Conservation (phyloP, 2,329 filamentous ascomycete genomes). For the Diaporthe eres region DNA sequence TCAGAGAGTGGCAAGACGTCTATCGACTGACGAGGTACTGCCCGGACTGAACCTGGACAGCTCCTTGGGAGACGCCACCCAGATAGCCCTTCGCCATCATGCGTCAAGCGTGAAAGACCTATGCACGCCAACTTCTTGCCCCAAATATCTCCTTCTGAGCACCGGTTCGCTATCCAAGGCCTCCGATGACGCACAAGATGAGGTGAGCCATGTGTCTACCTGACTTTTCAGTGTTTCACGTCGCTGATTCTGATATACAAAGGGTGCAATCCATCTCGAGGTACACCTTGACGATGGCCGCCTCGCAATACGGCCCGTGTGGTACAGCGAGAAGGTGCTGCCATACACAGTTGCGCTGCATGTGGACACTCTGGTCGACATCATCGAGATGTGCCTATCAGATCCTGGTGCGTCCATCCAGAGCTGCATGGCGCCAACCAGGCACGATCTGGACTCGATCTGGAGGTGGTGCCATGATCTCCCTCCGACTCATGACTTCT, state of each 20-base stretch:
- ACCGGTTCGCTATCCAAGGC: constrained; percentile 39
- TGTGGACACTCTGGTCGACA: constrained; percentile 59
- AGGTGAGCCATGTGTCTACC: constrained; percentile 43
- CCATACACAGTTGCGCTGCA: constrained; percentile 59
- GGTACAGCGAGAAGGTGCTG: constrained; percentile 57
- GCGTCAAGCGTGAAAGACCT: neutral
- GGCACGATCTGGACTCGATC: constrained; percentile 51
- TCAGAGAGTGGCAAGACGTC: constrained; percentile 41
- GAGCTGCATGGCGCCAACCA: constrained; percentile 50
- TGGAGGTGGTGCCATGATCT: constrained; percentile 63
- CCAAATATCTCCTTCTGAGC: constrained; percentile 42
- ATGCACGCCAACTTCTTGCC: neutral
- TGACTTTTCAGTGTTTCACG: neutral
- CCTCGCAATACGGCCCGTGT: constrained; percentile 56
- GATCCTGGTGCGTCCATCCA: constrained; percentile 50
- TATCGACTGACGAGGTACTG: constrained; percentile 53
- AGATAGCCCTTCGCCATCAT: constrained; percentile 49
- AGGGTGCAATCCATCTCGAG: constrained; percentile 53
- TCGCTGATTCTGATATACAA: constrained; percentile 28
- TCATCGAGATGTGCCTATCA: constrained; percentile 52
- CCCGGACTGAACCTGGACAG: constrained; percentile 48
- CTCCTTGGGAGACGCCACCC: constrained; percentile 47
- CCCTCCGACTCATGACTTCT: constrained; percentile 58
- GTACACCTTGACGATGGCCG: constrained; percentile 46
- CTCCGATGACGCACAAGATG: constrained; percentile 43